A percentile compares a stretch with the other conserved stretches of the same genome.
phyloP scores from a whole-genome alignment of 177 flowering plant genomes.

The Tripterygium wilfordii region DNA sequence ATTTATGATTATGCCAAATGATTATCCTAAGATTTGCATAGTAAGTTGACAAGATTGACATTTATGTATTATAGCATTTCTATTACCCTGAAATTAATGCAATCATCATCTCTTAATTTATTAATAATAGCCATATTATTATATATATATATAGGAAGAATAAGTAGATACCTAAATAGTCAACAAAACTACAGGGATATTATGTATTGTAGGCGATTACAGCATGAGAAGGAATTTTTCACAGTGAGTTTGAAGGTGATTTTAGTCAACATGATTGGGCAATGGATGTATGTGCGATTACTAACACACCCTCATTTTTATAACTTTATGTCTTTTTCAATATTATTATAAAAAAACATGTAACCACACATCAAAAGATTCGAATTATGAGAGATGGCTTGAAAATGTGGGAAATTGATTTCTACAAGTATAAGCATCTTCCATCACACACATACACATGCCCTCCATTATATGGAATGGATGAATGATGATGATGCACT shows the following conservation, averaged over 20 bases:
- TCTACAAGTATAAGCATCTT: slow-evolving; percentile 24
- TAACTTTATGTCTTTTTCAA: slow-evolving; percentile 20
- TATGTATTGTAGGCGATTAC: neutral
- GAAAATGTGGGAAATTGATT: slow-evolving; percentile 25
- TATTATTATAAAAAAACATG: neutral
- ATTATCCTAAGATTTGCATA: slow-evolving; percentile 20
- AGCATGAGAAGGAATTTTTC: slow-evolving; percentile 7
- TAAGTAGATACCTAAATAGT: slow-evolving; percentile 7
- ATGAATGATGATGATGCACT: neutral
- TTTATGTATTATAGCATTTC: too few species aligned
- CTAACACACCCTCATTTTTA: slow-evolving; percentile 1
- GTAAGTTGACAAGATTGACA: neutral
- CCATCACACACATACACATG: slow-evolving; percentile 3
- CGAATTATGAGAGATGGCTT: slow-evolving; percentile 32
- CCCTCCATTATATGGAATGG: neutral
- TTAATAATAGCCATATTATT: too few species aligned
- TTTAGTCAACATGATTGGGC: too few species aligned
- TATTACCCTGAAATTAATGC: too few species aligned
- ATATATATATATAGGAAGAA: too few species aligned
- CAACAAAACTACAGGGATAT: slow-evolving; percentile 12
- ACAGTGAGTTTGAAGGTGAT: slow-evolving; percentile 9
- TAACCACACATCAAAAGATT: slow-evolving; percentile 19
- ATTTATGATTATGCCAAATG: too few species aligned
- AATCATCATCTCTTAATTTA: too few species aligned
- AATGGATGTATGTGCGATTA: too few species aligned